Evolutionary conservation across 2,329 filamentous ascomycete genomes (phyloP), one percentile per base, ranked within the genome.

Genomic region (Myriosclerotinia curreyana): DNA sequence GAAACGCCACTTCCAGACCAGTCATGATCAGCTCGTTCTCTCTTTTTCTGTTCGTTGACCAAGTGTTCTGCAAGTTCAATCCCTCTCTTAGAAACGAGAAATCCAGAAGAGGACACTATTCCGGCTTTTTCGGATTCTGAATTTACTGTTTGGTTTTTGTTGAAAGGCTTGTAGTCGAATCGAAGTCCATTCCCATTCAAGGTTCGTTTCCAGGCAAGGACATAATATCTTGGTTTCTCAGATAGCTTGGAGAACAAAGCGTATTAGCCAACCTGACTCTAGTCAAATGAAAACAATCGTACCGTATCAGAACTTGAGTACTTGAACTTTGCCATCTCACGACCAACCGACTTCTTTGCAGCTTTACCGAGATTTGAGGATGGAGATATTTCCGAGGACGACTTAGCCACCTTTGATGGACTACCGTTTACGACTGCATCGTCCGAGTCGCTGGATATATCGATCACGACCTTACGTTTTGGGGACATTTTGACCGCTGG

Each of bases 21-120:
- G 34, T 72, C 66, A 38, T 67, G 68, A 25, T 69, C 68, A 15
- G 71, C 64, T 36, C 68, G 69, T 61, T 71, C 53, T 42, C 67
- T 60, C 34, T 71, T 71, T 25, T 60, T 22, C 6, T 22, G 22
- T 25, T 60, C 58, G 3, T 40, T 8, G 2, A 8, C 15, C 12
- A 60, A 51, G 4, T 60, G 49, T 9, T 42, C 7, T 17, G 25
- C 12, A 42, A 60, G 34, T 25, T 15, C 22, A 6, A 36, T 20
- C 1, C 58, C 58, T 4, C 51, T 42, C 14, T 51, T 11, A 38
- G 58, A 60, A 40, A 60, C n/a, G 17, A 28, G 8, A 14, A 42
- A 42, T 15, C 40, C 40, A 42, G 8, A 17, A 42, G 40, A 1
- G 40, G 40, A 42, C 12, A 15, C 3, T 15, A 3, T 15, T 42